phyloP scores from a whole-genome alignment of 257 asterid species.

The Petrea volubilis region DNA sequence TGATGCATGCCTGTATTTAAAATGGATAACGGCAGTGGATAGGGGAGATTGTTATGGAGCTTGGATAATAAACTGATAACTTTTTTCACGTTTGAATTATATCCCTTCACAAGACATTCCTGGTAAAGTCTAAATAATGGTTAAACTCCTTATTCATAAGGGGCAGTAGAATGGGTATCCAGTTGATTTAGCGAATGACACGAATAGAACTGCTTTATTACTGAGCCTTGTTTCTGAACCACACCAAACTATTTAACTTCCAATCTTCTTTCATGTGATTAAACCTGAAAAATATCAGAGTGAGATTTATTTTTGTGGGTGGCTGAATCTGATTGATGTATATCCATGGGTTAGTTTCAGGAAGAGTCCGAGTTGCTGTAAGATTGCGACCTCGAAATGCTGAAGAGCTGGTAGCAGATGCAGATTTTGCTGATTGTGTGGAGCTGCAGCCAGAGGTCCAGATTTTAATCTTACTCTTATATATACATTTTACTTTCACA shows the following conservation, averaged over 20 bases:
- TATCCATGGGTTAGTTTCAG: constrained; percentile 58
- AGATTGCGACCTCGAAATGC: constrained; percentile 93
- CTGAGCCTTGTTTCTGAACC: constrained; percentile 5
- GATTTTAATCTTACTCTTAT: constrained; percentile 4
- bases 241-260: constrained; percentile 13
- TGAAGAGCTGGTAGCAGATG: constrained; percentile 93
- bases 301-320: not conserved
- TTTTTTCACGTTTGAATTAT: constrained; percentile 3
- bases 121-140: not conserved
- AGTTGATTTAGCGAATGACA: not conserved
- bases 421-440: constrained; percentile 99
- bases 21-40: constrained; percentile 1
- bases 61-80: constrained; percentile 1
- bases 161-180: constrained; percentile 8
- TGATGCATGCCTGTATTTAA: not conserved
- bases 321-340: constrained; percentile 22
- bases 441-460: constrained; percentile 95
- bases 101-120: not conserved
- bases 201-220: not conserved
- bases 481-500: constrained; percentile 15
- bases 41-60: not conserved
- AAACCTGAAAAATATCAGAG: constrained; percentile 17
- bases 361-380: constrained; percentile 97
- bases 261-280: constrained; percentile 8
- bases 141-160: constrained; percentile 13